Base-by-base conservation (phyloP, 2,329 filamentous ascomycete species). In the Colletotrichum trifolii region DNA sequence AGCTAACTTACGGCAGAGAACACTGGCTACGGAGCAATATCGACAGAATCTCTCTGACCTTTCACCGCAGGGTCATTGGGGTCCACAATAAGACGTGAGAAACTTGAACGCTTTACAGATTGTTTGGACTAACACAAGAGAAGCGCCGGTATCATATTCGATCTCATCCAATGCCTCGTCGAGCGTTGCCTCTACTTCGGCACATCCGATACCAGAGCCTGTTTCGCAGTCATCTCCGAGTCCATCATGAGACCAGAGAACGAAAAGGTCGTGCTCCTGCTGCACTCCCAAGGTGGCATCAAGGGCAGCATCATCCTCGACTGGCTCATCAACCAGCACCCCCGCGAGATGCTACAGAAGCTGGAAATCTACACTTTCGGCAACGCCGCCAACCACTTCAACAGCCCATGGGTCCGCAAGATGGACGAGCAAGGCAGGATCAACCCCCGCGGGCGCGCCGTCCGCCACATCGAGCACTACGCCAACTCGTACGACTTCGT, bases 281-380 rank as follows among this genome's bases (percentile, higher is more conserved):
- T 91, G 42, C 92, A 96, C 75, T 92, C 89, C 1, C 92, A 95
- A 74, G 92, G 92, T 4, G 91, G 85, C 12, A 92, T 95, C 54
- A 88, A 93, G 72, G 89, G 89, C 2, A 85, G 90, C 3, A 78
- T 94, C 60, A 88, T 92, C 6, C 76, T 94, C 7, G 92, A 96
- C 77, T 92, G 91, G 89, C 82, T 95, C 2, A 81, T 94, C 1
- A 87, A 90, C 67, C 91, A 94, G 72, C 77, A 93, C 11, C 86
- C 90, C 0, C 87, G 89, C 62, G 84, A 89, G 67, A 78, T 90
- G 4, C 79, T 93, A 6, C 76, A 81, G 2, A 91, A 93, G 70
- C 82, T 94, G 0, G 91, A 95, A 75, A 85, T 95, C 2, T 90
- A 89, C 75, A 94, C 91, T 0, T 95, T 95, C 73, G 92, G 91